Percentiles rank a stretch among this genome's conserved stretches.
phyloP scores from a whole-genome alignment of 2,329 filamentous ascomycete genomes.

The Colletotrichum gloeosporioides region DNA sequence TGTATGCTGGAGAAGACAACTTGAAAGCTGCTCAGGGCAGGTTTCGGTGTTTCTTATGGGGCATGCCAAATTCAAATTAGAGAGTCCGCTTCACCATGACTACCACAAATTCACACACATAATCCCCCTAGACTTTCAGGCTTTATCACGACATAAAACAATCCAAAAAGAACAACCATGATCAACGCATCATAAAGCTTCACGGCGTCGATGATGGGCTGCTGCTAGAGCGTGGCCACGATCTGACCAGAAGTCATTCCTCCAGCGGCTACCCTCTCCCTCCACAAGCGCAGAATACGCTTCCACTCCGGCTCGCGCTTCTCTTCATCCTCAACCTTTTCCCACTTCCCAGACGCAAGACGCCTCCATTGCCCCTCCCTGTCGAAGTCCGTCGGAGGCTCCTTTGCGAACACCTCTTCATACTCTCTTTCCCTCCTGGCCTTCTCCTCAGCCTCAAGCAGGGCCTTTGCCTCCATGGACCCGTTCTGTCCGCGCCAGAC shows the following conservation, averaged over 20 bases:
- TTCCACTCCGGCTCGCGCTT: neutral
- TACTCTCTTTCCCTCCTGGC: neutral
- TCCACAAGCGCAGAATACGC: neutral
- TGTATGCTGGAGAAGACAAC: no score
- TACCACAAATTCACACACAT: rapidly evolving
- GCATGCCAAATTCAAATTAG: no score
- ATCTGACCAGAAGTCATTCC: neutral
- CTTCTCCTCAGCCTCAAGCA: neutral
- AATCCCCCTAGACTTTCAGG: no score
- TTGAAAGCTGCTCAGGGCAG: no score
- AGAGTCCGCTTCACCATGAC: no score
- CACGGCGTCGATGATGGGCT: neutral
- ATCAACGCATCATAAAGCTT: neutral
- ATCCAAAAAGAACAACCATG: no score
- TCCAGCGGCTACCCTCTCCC: neutral
- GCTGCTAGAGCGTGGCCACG: neutral
- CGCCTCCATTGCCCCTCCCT: neutral
- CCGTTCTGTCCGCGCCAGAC: neutral
- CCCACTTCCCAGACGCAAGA: neutral
- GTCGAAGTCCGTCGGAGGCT: neutral
- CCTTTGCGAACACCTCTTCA: neutral
- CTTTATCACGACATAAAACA: no score
- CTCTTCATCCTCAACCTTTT: neutral
- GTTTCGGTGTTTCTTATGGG: no score
- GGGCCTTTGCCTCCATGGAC: neutral